A percentile compares a stretch with the other conserved stretches of the same genome.
phyloP scores from a whole-genome alignment of 169 alveolate genomes.

The Cryptosporidium viatorum region DNA sequence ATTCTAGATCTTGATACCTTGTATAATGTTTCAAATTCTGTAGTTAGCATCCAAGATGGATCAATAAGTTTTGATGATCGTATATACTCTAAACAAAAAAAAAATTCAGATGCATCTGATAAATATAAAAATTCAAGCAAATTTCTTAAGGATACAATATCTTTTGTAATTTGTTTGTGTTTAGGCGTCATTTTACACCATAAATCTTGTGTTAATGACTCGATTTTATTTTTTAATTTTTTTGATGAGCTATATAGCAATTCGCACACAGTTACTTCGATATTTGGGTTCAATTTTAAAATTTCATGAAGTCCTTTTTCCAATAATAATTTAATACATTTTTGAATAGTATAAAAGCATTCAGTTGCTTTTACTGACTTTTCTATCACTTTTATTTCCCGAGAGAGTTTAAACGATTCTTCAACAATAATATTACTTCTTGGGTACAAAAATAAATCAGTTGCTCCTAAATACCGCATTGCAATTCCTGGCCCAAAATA shows the following conservation, averaged over 20 bases:
- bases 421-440: slow-evolving; percentile 21
- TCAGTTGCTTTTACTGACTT: slow-evolving; percentile 67
- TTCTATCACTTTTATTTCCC: slow-evolving; percentile 32
- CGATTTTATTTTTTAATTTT: slow-evolving; percentile 38
- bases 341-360: slow-evolving; percentile 14
- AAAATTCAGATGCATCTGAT: slow-evolving; percentile 41
- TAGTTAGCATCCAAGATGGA: slow-evolving; percentile 57
- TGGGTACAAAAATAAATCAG: slow-evolving; percentile 27
- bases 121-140: slow-evolving; percentile 26
- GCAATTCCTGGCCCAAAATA: slow-evolving; percentile 71
- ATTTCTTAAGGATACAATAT: slow-evolving; percentile 34
- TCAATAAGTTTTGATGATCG: slow-evolving; percentile 35
- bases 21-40: slow-evolving; percentile 56
- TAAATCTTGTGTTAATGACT: slow-evolving; percentile 24
- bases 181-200: slow-evolving; percentile 43
- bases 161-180: slow-evolving; percentile 29
- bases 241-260: slow-evolving; percentile 13
- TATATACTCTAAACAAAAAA: slow-evolving; percentile 20
- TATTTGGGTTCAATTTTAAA: slow-evolving; percentile 24
- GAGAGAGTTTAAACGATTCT: slow-evolving; percentile 24
- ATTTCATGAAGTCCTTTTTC: slow-evolving; percentile 67
- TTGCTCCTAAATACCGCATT: slow-evolving; percentile 65
- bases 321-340: slow-evolving; percentile 10
- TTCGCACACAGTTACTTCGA: slow-evolving; percentile 34
- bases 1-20: slow-evolving; percentile 65